Conservation (phyloP, 208 protist genomes). For the Wallacemonas collosoma region DNA sequence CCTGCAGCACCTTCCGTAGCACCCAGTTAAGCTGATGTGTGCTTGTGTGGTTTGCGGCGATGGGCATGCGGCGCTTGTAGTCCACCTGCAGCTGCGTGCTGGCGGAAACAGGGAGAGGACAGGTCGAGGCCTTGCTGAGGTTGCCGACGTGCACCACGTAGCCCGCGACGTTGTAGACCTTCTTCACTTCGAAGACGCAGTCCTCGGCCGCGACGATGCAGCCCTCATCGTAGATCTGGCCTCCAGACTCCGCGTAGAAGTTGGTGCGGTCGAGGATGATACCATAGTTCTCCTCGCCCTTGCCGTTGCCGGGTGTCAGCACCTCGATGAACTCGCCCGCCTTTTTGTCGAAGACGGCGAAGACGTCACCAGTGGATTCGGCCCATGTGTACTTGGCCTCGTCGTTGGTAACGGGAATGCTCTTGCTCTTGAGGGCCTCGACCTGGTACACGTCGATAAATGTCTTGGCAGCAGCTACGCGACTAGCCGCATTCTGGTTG, state of each 20-base stretch:
- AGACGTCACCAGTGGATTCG: conserved; percentile 69
- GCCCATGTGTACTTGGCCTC: conserved; percentile 94
- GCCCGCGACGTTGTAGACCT: conserved; percentile 94
- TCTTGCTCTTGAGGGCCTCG: conserved; percentile 75
- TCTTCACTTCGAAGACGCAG: conserved; percentile 87
- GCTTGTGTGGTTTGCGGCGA: conserved; percentile 96
- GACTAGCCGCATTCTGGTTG: conserved; percentile 63
- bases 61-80: conserved; percentile 76
- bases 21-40: conserved; percentile 99
- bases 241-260: conserved; percentile 98
- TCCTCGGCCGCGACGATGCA: conserved; percentile 75
- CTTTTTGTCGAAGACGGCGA: conserved; percentile 90
- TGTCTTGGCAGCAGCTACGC: conserved; percentile 78
- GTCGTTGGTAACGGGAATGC: conserved; percentile 93
- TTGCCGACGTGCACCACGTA: conserved; percentile 97
- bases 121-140: conserved; percentile 61
- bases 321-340: conserved; percentile 67
- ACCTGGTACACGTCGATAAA: conserved; percentile 87
- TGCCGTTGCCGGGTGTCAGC: conserved; percentile 43
- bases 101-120: conserved; percentile 69
- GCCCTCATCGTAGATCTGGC: conserved; percentile 97
- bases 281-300: conserved; percentile 73
- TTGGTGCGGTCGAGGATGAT: conserved; percentile 95
- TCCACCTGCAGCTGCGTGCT: conserved; percentile 88
- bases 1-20: conserved; percentile 90